These are phyloP conservation scores for Effrenium voratum DNA, from an alignment of 73 alveolate species.

Conservation along the genomic window DNA sequence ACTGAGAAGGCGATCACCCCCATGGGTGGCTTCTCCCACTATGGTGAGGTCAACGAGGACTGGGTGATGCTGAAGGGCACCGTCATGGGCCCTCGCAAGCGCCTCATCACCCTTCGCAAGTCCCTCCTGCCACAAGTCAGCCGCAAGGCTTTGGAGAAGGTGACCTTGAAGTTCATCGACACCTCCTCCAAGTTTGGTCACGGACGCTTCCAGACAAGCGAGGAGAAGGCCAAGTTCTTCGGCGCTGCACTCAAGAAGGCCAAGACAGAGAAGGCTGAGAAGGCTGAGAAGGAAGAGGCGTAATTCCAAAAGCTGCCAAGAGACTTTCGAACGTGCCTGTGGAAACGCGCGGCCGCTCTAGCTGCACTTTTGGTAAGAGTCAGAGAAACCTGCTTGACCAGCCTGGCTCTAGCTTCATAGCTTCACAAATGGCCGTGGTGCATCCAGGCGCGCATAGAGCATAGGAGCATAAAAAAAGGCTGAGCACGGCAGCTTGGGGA, in stretches of 20 bases:
- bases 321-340: too few relatives aligned
- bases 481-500: too few relatives aligned
- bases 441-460: too few relatives aligned
- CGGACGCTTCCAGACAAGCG: slow-evolving; percentile 99
- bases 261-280: slow-evolving; percentile 68
- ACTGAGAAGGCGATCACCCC: slow-evolving; percentile 99
- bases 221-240: slow-evolving; percentile 99
- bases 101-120: slow-evolving; percentile 99
- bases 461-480: too few relatives aligned
- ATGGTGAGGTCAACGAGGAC: slow-evolving; percentile 99
- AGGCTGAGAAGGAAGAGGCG: slow-evolving; percentile 59
- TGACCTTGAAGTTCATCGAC: slow-evolving; percentile 99
- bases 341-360: too few relatives aligned
- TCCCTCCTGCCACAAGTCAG: slow-evolving; percentile 97
- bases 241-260: slow-evolving; percentile 96
- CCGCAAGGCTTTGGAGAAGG: slow-evolving; percentile 96
- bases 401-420: too few relatives aligned
- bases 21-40: slow-evolving; percentile 99
- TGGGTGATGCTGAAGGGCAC: slow-evolving; percentile 99
- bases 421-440: too few relatives aligned
- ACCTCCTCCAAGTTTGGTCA: slow-evolving; percentile 99
- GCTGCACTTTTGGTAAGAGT: too few relatives aligned
- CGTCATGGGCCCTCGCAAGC: slow-evolving; percentile 99
- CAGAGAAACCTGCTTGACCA: too few relatives aligned
- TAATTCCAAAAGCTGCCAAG: too few relatives aligned